These are phyloP conservation scores for Globisporangium paddicum DNA, from an alignment of 352 stramenopile species.

Conservation along the genomic window DNA sequence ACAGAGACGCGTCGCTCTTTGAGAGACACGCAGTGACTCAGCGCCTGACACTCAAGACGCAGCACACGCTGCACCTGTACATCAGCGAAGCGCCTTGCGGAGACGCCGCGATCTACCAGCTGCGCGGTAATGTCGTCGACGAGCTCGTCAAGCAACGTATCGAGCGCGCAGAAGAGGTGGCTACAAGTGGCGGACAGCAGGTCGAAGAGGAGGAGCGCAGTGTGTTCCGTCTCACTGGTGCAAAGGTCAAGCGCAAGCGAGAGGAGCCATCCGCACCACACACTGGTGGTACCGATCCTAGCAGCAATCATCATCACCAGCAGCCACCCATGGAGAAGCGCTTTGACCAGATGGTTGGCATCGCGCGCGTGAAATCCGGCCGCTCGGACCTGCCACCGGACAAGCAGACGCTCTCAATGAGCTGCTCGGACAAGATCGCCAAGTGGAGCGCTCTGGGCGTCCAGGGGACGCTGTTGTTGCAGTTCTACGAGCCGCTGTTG, in stretches of 20 bases:
- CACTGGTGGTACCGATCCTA: not conserved
- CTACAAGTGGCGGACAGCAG: not conserved
- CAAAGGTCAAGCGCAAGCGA: conserved; percentile 40
- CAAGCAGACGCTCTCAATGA: conserved; percentile 90
- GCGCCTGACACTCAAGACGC: conserved; percentile 43
- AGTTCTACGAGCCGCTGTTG: conserved; percentile 58
- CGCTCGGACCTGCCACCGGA: conserved; percentile 86
- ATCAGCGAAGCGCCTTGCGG: conserved; percentile 92
- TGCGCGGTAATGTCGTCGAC: conserved; percentile 70
- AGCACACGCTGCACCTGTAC: conserved; percentile 86
- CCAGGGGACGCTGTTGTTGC: conserved; percentile 68
- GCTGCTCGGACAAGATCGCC: conserved; percentile 92
- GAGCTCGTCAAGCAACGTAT: conserved; percentile 43
- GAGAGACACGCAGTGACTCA: conserved; percentile 19
- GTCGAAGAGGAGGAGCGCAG: conserved; percentile 24
- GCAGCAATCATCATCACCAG: not conserved
- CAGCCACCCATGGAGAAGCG: conserved; percentile 27
- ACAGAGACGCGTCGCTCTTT: conserved; percentile 44
- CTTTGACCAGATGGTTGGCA: conserved; percentile 65
- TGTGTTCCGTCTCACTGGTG: conserved; percentile 55
- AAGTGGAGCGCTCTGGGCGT: conserved; percentile 83
- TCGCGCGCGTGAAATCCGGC: conserved; percentile 88
- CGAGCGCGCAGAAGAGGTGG: conserved; percentile 10
- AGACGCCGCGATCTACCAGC: conserved; percentile 90
- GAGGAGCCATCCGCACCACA: conserved; percentile 7